Evolutionary conservation across 805 yeast genomes (phyloP), one percentile per base, ranked within the genome.

Genomic region (Nakazawaea laoshanensis): DNA sequence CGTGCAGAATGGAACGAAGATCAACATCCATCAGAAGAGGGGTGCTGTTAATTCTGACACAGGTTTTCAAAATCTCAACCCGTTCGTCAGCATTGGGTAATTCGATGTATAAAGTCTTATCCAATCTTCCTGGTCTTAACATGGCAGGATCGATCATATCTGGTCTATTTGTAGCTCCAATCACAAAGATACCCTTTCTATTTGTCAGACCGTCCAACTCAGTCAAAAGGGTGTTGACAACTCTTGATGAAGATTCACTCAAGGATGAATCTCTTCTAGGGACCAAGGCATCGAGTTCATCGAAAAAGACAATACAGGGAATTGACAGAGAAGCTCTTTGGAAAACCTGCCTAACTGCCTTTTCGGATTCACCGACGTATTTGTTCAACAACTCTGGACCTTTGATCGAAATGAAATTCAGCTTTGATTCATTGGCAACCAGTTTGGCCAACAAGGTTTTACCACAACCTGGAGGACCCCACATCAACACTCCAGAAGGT

Each of bases 391-490:
- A 74, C 54, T 89, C 98, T 0, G 98, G 98, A 1, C 98, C 98
- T 42, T 94, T 81, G 20, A 92, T 87, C 8, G 95, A 83, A 24
- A 92, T 92, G 56, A 92, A 92, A 52, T 92, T 92, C 9, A 97
- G 97, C 33, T 94, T 70, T 0, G 96, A 86, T 56, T 92, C 97
- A 52, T 89, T 89, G 8, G 98, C 98, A 3, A 92, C 97, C 2
- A 98, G 98, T 49, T 92, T 92, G 1, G 97, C 97, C 19, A 92
- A 63, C 31, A 92, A 64, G 0, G 98, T 92, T 52, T 92, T 92
- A 68, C 98, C 98, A 61, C 97, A 92, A 23, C 98, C 98, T 3
- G 98, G 98, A 2, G 98, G 98, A 0, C 98, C 98, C 98, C 98
- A 92, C 66, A 92, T 70, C 17, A 92, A 60, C 1, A 92, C 98